Conservation (phyloP, 2,329 filamentous ascomycete genomes). For the Alternaria triticina region DNA sequence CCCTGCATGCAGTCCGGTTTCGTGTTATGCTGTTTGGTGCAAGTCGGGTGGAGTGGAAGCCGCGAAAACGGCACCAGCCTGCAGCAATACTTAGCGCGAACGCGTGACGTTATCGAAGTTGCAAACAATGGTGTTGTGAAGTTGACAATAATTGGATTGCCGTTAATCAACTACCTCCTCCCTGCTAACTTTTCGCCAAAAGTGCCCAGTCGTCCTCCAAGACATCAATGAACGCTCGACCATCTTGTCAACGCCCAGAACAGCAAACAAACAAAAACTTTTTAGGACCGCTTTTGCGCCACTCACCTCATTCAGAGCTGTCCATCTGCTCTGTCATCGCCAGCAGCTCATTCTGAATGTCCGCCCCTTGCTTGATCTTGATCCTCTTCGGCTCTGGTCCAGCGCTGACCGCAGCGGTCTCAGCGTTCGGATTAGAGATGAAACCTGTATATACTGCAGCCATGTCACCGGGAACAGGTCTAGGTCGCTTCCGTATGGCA, state of each 20-base stretch:
- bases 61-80: neutral
- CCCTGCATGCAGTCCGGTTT: accelerated
- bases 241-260: neutral
- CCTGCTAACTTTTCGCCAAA: neutral
- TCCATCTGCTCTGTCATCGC: neutral
- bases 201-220: neutral
- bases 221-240: neutral
- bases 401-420: neutral
- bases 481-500: neutral
- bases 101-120: neutral
- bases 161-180: neutral
- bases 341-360: neutral
- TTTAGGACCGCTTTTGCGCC: neutral
- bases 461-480: neutral
- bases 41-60: neutral
- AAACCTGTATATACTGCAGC: neutral
- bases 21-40: neutral
- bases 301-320: neutral
- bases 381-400: neutral
- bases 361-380: neutral
- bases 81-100: neutral
- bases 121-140: neutral
- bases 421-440: neutral
- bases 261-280: neutral
- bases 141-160: neutral